Conservation (phyloP, 192 early-diverging fungal species). For the Entomortierella beljakovae region DNA sequence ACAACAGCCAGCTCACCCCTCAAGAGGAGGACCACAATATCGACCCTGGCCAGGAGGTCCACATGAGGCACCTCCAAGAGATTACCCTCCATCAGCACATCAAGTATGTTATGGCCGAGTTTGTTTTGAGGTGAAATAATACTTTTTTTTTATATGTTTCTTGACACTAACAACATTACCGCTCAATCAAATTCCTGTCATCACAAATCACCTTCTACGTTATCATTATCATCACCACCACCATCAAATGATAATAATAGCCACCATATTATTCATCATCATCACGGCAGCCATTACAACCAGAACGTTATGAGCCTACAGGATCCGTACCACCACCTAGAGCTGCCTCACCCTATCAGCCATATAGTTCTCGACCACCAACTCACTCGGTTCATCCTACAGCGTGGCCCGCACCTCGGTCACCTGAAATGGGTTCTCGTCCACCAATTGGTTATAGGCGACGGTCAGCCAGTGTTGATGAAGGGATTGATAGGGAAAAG, state of each 20-base stretch:
- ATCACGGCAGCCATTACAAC: slow-evolving; percentile 8
- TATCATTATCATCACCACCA: background rate
- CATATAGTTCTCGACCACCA: slow-evolving; percentile 9
- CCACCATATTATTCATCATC: slow-evolving; percentile 14
- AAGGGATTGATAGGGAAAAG: slow-evolving; percentile 46
- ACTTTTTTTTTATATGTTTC: too few relatives aligned
- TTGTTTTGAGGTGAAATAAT: too few relatives aligned
- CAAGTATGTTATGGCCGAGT: slow-evolving; percentile 6
- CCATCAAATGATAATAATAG: background rate
- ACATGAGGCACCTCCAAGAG: slow-evolving; percentile 18
- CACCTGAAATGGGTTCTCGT: slow-evolving; percentile 24
- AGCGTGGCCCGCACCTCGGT: slow-evolving; percentile 25
- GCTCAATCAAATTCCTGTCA: background rate
- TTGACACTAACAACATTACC: background rate
- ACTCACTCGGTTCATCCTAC: slow-evolving; percentile 8
- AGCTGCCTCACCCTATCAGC: slow-evolving; percentile 21
- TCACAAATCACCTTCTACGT: background rate
- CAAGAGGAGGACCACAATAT: slow-evolving; percentile 9
- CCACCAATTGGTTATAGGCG: slow-evolving; percentile 23
- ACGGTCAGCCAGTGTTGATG: slow-evolving; percentile 40
- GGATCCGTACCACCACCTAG: slow-evolving; percentile 9
- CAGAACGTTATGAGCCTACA: slow-evolving; percentile 25
- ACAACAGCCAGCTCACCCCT: slow-evolving; percentile 20
- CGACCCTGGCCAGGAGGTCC: slow-evolving; percentile 23
- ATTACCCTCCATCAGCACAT: slow-evolving; percentile 33